phyloP scores from a whole-genome alignment of 2,329 filamentous ascomycete genomes.

The Clarireedia paspali region DNA sequence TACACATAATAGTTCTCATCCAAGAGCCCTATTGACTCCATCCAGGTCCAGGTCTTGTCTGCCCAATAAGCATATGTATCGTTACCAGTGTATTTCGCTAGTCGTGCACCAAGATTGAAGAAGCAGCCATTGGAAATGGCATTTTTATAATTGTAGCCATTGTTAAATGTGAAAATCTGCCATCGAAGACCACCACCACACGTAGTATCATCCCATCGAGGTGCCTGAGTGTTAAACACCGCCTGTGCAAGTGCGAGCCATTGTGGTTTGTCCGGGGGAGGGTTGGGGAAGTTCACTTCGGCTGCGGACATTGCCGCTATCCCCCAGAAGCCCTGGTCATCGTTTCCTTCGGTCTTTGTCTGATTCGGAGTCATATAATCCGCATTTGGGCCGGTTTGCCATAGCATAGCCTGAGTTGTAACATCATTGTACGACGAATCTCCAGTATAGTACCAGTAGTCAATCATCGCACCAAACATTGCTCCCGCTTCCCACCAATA shows the following conservation, averaged over 20 bases:
- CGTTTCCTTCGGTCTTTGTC: constrained; percentile 61
- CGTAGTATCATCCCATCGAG: constrained; percentile 60
- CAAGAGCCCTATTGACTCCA: constrained; percentile 48
- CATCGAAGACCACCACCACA: constrained; percentile 74
- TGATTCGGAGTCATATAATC: constrained; percentile 76
- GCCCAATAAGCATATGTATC: constrained; percentile 73
- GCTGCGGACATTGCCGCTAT: constrained; percentile 63
- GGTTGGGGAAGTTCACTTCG: constrained; percentile 56
- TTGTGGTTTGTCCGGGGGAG: constrained; percentile 46
- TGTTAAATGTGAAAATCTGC: constrained; percentile 81
- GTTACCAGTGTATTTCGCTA: constrained; percentile 73
- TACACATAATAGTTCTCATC: constrained; percentile 52
- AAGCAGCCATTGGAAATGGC: constrained; percentile 56
- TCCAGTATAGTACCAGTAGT: constrained; percentile 80
- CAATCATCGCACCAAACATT: constrained; percentile 62
- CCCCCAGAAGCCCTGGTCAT: constrained; percentile 71
- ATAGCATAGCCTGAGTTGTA: constrained; percentile 59
- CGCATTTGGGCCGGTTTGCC: constrained; percentile 63
- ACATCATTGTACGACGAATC: constrained; percentile 65
- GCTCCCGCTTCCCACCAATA: constrained; percentile 62
- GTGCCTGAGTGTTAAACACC: constrained; percentile 72
- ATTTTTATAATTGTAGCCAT: constrained; percentile 72
- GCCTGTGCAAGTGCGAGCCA: constrained; percentile 70
- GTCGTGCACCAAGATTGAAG: constrained; percentile 56
- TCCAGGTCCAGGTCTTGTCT: constrained; percentile 65